Base-by-base conservation (phyloP, 2,329 filamentous ascomycete species). In the Trichoderma sp. region DNA sequence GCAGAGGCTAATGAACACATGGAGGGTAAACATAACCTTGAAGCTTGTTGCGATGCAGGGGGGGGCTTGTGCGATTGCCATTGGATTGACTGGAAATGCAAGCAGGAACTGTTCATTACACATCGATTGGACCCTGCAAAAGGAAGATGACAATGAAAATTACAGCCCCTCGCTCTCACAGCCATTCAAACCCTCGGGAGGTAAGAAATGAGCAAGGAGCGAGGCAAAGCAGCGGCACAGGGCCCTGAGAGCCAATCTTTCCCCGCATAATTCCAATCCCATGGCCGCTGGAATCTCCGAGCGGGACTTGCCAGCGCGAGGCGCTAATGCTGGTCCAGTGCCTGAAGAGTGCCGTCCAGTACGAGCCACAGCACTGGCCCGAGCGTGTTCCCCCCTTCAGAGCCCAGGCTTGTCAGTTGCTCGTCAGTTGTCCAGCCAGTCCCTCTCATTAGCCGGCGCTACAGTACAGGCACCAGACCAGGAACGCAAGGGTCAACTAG, bases 171-270 rank as follows among this genome's bases (percentile, higher is more conserved):
- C 30, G 30, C 24, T 6, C 14, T n/a, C 32, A 57, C 36, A 12
- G 39, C 36, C 15, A 28, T 28, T 43, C 43, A 66, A 12, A 3
- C 3, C 9, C 57, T 32, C 56, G 21, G 32, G 18, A 58, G 9
- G 28, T 30, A 34, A 21, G 24, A 68, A 60, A 68, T 68, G 58
- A 30, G 53, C 65, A 43, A 32, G 65, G 65, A 60, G 53, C 53
- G 56, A 32, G 64, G 62, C 62, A 53, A 30, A 43, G 30, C 63
- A 28, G 51, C 34, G 24, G 34, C 14, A 30, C 51, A 39, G 51
- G 64, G 24, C 51, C 51, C 64, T 43, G 53, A 58, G 53, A 66
- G 65, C 53, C 65, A 68, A 43, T 68, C 26, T 51, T 63, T 43
- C 34, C 34, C 65, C 65, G 65, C 36, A 58, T 24, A 32, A 68